A percentile compares a stretch with the other conserved stretches of the same genome.
Conservation (phyloP, 1,139 yeast genomes). For the Geotrichum aggregatum region DNA sequence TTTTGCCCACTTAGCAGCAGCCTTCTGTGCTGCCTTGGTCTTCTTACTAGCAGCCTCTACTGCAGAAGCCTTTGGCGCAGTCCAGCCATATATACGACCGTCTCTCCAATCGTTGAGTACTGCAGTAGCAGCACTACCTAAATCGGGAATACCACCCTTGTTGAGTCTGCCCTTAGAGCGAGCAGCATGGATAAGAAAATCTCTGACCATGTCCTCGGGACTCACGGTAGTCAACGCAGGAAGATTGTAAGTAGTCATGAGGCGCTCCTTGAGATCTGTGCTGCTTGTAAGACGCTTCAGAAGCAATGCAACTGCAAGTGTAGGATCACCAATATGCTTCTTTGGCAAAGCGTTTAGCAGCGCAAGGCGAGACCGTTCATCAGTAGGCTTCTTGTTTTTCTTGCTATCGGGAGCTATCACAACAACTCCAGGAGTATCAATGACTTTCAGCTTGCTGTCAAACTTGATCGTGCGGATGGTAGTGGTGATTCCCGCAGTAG, state of each 20-base stretch:
- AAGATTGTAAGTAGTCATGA: slow-evolving; percentile 65
- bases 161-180: slow-evolving; percentile 89
- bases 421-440: slow-evolving; percentile 97
- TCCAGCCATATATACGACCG: slow-evolving; percentile 91
- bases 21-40: slow-evolving; percentile 53
- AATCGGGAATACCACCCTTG: slow-evolving; percentile 87
- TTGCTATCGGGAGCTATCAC: slow-evolving; percentile 67
- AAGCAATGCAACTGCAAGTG: slow-evolving; percentile 71
- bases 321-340: slow-evolving; percentile 77
- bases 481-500: slow-evolving; percentile 95
- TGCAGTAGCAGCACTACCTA: slow-evolving; percentile 76
- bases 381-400: slow-evolving; percentile 48
- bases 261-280: slow-evolving; percentile 66
- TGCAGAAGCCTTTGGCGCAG: slow-evolving; percentile 55
- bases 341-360: slow-evolving; percentile 87
- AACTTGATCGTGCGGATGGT: slow-evolving; percentile 85
- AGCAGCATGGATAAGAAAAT: slow-evolving; percentile 86
- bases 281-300: slow-evolving; percentile 61
- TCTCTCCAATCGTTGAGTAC: slow-evolving; percentile 96
- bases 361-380: slow-evolving; percentile 82
- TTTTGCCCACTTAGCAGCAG: slow-evolving; percentile 84
- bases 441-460: slow-evolving; percentile 78
- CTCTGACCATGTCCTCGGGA: slow-evolving; percentile 48
- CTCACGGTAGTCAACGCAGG: slow-evolving; percentile 67
- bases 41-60: slow-evolving; percentile 15